Evolutionary conservation across 108 stramenopile species (phyloP).

Genomic region (Epipyxis sp.): DNA sequence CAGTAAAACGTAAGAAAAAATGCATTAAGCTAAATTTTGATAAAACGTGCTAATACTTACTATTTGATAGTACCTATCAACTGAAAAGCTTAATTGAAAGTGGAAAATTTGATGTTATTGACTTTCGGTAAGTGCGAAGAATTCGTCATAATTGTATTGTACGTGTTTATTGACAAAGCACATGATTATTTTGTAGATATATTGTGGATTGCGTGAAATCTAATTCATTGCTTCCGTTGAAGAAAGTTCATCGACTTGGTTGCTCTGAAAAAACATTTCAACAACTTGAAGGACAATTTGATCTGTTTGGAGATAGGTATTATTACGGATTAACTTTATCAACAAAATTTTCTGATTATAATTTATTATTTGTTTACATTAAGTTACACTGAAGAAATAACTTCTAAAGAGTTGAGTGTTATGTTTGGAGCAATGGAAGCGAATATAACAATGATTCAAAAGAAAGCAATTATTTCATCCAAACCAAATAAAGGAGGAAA

Average conservation of each 20-base stretch:
- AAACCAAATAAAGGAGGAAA: neutral
- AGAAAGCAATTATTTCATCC: neutral
- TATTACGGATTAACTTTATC: neutral
- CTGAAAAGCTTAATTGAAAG: neutral
- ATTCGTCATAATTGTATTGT: neutral
- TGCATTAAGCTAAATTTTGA: neutral
- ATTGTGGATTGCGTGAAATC: neutral
- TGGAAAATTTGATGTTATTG: neutral
- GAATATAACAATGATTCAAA: neutral
- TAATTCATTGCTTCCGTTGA: neutral
- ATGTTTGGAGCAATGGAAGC: neutral
- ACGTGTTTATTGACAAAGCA: too few relatives aligned
- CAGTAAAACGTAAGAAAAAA: neutral
- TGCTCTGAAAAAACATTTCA: neutral
- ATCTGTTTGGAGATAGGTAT: neutral
- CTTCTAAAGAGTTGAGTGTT: neutral
- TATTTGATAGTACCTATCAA: neutral
- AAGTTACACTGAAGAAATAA: too few relatives aligned
- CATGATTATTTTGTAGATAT: neutral
- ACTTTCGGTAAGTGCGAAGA: conserved; percentile 10
- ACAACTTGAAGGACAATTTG: neutral
- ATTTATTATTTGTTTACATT: too few relatives aligned
- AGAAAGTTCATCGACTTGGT: neutral
- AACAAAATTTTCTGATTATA: neutral
- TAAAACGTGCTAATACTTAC: neutral